phyloP scores from a whole-genome alignment of 1,284 basidiomycete species.

The Puccinia novopanici region DNA sequence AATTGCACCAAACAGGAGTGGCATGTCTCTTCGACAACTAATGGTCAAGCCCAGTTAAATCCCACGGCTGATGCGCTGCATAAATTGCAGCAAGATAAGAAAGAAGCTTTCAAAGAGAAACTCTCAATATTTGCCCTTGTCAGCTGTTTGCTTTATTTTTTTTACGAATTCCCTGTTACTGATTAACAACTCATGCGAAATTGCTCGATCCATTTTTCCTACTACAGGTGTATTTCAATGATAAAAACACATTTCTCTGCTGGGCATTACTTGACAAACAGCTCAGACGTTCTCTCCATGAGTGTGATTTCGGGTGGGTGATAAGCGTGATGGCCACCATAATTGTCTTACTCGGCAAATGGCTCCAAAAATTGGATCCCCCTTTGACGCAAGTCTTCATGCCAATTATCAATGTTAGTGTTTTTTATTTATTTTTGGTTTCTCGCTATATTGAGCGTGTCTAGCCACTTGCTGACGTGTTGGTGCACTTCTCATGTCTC shows the following conservation, averaged over 20 bases:
- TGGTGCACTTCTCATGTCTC: background rate
- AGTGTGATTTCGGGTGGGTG: constrained; percentile 36
- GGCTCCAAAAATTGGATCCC: constrained; percentile 28
- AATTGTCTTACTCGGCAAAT: constrained; percentile 42
- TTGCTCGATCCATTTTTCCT: background rate
- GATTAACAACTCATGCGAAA: background rate
- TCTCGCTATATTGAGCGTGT: background rate
- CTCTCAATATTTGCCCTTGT: constrained; percentile 37
- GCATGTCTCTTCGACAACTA: background rate
- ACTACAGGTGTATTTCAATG: constrained; percentile 31
- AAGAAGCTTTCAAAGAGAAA: constrained; percentile 46
- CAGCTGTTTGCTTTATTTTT: constrained; percentile 14
- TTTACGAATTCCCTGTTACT: background rate
- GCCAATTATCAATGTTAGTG: constrained; percentile 36
- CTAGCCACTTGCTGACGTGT: background rate
- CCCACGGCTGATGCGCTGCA: too few species aligned
- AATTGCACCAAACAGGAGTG: constrained; percentile 35
- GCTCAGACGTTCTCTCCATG: constrained; percentile 14
- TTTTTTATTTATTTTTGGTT: too few species aligned
- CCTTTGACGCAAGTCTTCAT: constrained; percentile 28
- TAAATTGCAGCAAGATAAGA: constrained; percentile 15
- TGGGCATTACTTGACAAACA: constrained; percentile 33
- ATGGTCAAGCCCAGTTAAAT: background rate
- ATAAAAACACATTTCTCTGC: constrained; percentile 4
- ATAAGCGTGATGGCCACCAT: constrained; percentile 48